Evolutionary conservation across 192 early-diverging fungal genomes (phyloP), one percentile per base, ranked within the genome.

Genomic region (Coemansia sp.): DNA sequence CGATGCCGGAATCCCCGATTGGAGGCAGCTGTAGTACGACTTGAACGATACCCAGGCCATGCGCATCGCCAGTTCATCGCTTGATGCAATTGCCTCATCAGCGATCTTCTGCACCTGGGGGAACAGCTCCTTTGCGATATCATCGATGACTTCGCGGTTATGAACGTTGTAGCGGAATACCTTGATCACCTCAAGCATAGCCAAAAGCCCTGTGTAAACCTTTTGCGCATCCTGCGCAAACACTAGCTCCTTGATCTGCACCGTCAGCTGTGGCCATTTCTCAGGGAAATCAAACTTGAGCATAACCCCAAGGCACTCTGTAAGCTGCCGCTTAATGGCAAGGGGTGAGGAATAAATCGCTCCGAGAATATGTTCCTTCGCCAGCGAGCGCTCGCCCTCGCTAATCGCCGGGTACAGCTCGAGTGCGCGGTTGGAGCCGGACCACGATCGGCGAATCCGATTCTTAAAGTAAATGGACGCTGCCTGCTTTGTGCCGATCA

Each of bases 401-500:
- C 72, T 78, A 60, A 91, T 88, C 15, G 71, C 70, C 55, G 57
- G 67, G 25, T 73, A 37, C 69, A 66, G 63, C 59, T 73, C 70
- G 64, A 58, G 67, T 52, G 57, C 65, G 47, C 50, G 75, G 37
- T 33, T 45, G 17, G 40, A 72, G 61, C 48, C 61, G 34, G 48
- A 76, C 94, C 94, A 96, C 17, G 85, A 84, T 57, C 83, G 84
- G 29, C 75, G 72, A 34, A 94, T 69, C 8, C 88, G 81, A 79
- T 96, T 96, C 67, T 96, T 96, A 75, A 96, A 93, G 84, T 91
- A 94, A 65, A 96, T 90, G 10, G 92, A 72, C 44, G 67, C 81
- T 10, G 70, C 68, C 59, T 82, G 74, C 60, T 72, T 82, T 19
- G 65, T 75, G 52, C 72, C 72, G 27, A 60, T 42, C 29, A 60